Evolutionary conservation across 768 basidiomycete genomes (phyloP).

Genomic region (Kwoniella dejecticola): DNA sequence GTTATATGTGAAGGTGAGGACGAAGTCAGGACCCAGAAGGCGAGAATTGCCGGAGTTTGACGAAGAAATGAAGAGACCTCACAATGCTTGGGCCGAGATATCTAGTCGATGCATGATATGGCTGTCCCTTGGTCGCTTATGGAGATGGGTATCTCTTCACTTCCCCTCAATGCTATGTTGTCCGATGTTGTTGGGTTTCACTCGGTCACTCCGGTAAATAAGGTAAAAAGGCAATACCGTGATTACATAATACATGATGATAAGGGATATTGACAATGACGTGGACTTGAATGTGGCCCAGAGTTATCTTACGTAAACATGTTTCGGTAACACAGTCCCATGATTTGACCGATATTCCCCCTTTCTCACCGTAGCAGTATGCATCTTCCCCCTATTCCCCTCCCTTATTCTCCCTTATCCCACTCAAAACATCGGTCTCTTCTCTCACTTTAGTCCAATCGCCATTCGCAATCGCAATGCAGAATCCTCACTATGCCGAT

Average conservation of each 20-base stretch:
- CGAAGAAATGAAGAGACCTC: too few relatives aligned
- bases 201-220: too few relatives aligned
- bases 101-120: too few relatives aligned
- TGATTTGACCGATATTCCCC: constrained; percentile 1
- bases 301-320: not conserved
- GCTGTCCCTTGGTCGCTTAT: too few relatives aligned
- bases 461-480: not conserved
- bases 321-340: not conserved
- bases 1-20: not conserved
- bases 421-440: constrained; percentile 17
- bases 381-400: not conserved
- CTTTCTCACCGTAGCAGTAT: too few relatives aligned
- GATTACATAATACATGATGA: not conserved
- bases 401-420: too few relatives aligned
- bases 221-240: too few relatives aligned
- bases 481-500: not conserved
- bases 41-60: not conserved
- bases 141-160: too few relatives aligned
- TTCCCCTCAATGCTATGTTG: too few relatives aligned
- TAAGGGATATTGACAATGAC: not conserved
- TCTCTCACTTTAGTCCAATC: not conserved
- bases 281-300: not conserved
- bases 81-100: too few relatives aligned
- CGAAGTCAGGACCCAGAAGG: not conserved
- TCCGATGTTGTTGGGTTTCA: too few relatives aligned